Base-by-base conservation (phyloP, 106 monocot species). In the Allium fistulosum region DNA sequence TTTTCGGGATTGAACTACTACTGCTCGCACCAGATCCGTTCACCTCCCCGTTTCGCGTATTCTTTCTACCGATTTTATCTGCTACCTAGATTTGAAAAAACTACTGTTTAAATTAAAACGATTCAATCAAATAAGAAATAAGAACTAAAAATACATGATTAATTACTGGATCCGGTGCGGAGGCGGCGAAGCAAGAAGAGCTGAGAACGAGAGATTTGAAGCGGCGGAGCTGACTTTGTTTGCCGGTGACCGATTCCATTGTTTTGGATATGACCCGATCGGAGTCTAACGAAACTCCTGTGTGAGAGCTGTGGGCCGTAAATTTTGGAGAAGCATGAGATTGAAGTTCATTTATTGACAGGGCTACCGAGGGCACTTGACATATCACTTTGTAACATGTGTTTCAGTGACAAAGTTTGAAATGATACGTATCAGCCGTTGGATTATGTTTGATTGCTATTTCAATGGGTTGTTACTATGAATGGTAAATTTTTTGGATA, bases 101-200 rank as follows among this genome's bases (percentile, higher is more conserved):
- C 15, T 55, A 3, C 53, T 55, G 49, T 17, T 49, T 18, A 18
- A n/a, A 17, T 49, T 9, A 17, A 51, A 67, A 26, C 7, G 3
- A 53, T 7, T 4, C 9, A 52, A 67, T 52, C 22, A 53, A 51
- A 67, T 22, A 52, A 3, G 26, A 14, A 14, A 67, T 27, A 48
- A 6, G 5, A 67, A 48, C 1, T 46, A 7, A 63, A 47, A 63
- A 7, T 9, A 46, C 1, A 26, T 28, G 2, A 26, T 63, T 18
- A 27, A 26, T 53, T 67, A 67, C 67, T 53, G 52, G 63, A 48
- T 63, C 46, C 0, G 9, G 50, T 6, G 67, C 11, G 28, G 67
- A 14, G 67, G 53, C 26, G 67, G 26, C 67, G 51, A 67, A 67
- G 67, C 67, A 67, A 27, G 67, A 67, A 17, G 67, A 6, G 26